Evolutionary conservation across 2,329 filamentous ascomycete species (phyloP), one percentile per base, ranked within the genome.

Genomic region (Trichothecium sympodiale): DNA sequence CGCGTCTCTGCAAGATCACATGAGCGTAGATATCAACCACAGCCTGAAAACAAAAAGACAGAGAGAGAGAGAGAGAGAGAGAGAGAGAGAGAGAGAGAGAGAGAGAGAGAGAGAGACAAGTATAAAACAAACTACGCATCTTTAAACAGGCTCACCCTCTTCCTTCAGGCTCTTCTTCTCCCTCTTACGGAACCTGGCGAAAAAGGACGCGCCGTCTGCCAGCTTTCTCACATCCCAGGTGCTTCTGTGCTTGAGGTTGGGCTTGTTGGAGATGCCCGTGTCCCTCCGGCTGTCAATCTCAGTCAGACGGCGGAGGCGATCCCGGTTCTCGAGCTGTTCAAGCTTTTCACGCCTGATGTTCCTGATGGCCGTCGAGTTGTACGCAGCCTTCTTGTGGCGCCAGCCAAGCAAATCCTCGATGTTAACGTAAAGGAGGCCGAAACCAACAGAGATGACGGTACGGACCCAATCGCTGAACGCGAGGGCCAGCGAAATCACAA

Each of bases 401-500:
- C 38, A 39, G 17, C 42, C 42, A 5, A 42, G 14, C 16, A 36
- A 34, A 26, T 44, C 40, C 31, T 41, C 30, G 26, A 44, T 16
- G 3, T 12, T 25, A 13, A 29, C 27, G 28, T 38, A 42, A 26
- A 38, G 10, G 6, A 42, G 27, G 17, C 34, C 39, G 20, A 40
- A 34, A 17, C 30, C 26, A 4, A 44, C 40, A 16, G 34, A 31
- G 25, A 44, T 34, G 14, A 37, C 36, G 17, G 40, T 41, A 7
- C 43, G 43, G n/a, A 44, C 40, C 45, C 45, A 47, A 16, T 28
- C 25, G 36, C 41, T 44, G 34, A 47, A 47, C 12, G 45, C 42
- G 12, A 50, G 38, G 10, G 47, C 35, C 3, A 48, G 35, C 4
- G 44, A 41, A 3, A 49, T 14, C 23, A 40, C 17, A 17, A 45